A percentile compares a stretch with the other conserved stretches of the same genome.
Evolutionary conservation across 2,329 filamentous ascomycete species (phyloP).

Genomic region (Arthrobotrys pseudoclavata): DNA sequence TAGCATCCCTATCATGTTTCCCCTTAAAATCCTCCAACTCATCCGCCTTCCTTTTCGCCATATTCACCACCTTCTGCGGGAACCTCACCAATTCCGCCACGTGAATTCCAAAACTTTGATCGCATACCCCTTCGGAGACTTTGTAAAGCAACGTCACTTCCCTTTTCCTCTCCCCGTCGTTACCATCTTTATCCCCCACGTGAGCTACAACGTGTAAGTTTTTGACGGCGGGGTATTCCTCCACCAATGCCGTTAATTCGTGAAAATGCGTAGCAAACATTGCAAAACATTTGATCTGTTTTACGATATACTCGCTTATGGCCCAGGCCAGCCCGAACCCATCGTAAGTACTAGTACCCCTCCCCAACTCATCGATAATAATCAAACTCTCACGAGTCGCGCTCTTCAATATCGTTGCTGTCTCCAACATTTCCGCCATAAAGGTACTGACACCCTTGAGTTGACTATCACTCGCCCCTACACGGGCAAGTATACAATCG

Average conservation of each 20-base stretch:
- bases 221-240: conserved; percentile 86
- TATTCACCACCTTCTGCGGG: conserved; percentile 95
- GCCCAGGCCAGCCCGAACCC: conserved; percentile 99
- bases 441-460: conserved; percentile 98
- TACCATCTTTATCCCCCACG: conserved; percentile 71
- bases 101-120: conserved; percentile 98
- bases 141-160: conserved; percentile 98
- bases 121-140: conserved; percentile 91
- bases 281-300: conserved; percentile 92
- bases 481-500: conserved; percentile 94
- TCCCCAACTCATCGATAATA: conserved; percentile 97
- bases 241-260: conserved; percentile 90
- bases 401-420: conserved; percentile 96
- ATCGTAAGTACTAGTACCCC: conserved; percentile 97
- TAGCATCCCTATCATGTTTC: conserved; percentile 75
- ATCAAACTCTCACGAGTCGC: conserved; percentile 95
- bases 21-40: conserved; percentile 95
- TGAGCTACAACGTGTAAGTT: conserved; percentile 98
- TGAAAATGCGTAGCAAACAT: conserved; percentile 99
- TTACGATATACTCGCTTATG: conserved; percentile 96
- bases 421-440: conserved; percentile 99
- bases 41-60: conserved; percentile 99
- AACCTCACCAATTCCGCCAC: conserved; percentile 97
- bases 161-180: conserved; percentile 72
- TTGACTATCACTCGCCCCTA: conserved; percentile 95